Conservation (phyloP, 202 grass and related monocot genomes). For the Elaeis oleifera region DNA sequence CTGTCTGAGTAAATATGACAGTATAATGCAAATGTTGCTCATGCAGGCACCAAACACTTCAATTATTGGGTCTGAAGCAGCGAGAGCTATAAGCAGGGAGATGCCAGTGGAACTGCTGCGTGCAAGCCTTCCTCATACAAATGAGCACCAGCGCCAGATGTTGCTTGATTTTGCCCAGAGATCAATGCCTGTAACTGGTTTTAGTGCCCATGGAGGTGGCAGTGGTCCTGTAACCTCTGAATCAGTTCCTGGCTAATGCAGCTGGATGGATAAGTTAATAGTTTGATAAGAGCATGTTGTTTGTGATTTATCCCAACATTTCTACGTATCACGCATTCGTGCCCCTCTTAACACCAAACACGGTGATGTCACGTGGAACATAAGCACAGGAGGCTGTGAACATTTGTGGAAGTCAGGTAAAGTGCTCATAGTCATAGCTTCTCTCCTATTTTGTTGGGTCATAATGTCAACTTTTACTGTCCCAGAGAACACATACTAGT, state of each 20-base stretch:
- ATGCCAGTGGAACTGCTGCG: constrained; percentile 78
- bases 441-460: too few species aligned
- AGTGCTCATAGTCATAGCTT: too few species aligned
- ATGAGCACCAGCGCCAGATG: constrained; percentile 56
- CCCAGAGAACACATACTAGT: too few species aligned
- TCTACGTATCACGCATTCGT: too few species aligned
- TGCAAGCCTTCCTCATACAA: constrained; percentile 82
- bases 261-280: constrained; percentile 9
- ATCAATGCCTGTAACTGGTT: constrained; percentile 38
- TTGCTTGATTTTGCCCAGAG: constrained; percentile 67
- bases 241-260: constrained; percentile 32
- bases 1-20: constrained; percentile 74
- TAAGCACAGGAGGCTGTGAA: too few species aligned
- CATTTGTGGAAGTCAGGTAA: too few species aligned
- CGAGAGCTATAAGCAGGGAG: constrained; percentile 69
- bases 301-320: too few species aligned
- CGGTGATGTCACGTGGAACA: too few species aligned
- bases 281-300: background rate
- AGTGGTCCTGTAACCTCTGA: constrained; percentile 24
- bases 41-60: constrained; percentile 31
- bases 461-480: too few species aligned
- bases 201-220: constrained; percentile 16
- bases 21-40: constrained; percentile 52
- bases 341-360: too few species aligned
- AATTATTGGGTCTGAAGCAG: constrained; percentile 38